These are phyloP conservation scores for Solanum chilense DNA, from an alignment of 257 asterid genomes.

Conservation along the genomic window DNA sequence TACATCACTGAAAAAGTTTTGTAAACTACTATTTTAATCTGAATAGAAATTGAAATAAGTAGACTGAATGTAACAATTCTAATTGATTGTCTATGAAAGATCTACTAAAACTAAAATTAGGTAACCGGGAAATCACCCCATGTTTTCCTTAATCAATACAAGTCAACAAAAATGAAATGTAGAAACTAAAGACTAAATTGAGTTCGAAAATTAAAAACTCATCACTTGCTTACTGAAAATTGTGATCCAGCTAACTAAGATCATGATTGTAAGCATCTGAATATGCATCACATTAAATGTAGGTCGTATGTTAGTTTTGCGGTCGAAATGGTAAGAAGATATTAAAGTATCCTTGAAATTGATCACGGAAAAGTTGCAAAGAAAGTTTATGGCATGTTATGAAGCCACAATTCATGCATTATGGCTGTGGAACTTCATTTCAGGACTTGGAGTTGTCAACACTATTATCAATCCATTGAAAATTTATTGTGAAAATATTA, in stretches of 20 bases:
- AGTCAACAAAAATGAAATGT: background rate
- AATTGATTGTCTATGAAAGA: background rate
- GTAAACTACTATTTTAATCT: background rate
- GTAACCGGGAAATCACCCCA: background rate
- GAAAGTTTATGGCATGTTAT: too few species aligned
- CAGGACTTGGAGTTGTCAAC: too few species aligned
- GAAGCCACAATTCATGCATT: too few species aligned
- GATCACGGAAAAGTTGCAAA: too few species aligned
- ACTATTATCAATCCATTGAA: too few species aligned
- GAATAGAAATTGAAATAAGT: background rate
- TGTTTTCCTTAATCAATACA: background rate
- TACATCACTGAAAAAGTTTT: background rate
- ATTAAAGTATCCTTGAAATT: too few species aligned
- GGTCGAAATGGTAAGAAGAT: too few species aligned
- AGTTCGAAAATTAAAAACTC: background rate
- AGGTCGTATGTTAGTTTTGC: background rate
- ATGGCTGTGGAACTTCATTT: too few species aligned
- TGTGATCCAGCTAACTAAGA: background rate
- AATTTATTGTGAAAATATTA: too few species aligned
- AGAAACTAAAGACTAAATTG: too few species aligned
- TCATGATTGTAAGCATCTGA: background rate
- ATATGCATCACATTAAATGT: background rate
- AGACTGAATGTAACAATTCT: background rate
- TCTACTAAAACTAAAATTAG: background rate
- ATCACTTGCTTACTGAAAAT: background rate